Base-by-base conservation (phyloP, 2,329 filamentous ascomycete species). In the Fusarium sp. region DNA sequence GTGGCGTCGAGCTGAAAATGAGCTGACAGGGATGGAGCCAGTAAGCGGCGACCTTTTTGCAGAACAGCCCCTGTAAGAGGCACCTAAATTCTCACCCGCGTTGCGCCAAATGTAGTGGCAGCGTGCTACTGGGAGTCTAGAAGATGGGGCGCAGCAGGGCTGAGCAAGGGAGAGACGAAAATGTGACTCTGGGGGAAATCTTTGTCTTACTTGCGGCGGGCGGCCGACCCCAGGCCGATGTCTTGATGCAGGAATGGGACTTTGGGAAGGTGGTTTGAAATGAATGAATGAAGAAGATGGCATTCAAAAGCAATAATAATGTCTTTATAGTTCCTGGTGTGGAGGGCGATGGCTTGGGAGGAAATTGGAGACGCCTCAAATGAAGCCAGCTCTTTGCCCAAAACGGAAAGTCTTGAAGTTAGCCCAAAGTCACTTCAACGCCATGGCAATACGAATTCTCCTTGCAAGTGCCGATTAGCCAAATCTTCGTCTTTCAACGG, bases 1-100 rank as follows among this genome's bases (percentile, higher is more conserved):
- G 66, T 58, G 38, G 63, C 61, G 66, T 45, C 38, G 1, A 73
- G 66, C 70, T 73, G 62, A 63, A 73, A 73, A 64, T 20, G 63
- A 58, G 52, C 13, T 13, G 2, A 18, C 54, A 52, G 29, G 29
- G n/a, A 27, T 7, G 14, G 14, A 25, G 5, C 11, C 29, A 45
- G 57, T 64, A 14, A 57, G 35, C 25, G n/a, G 25, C 13, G 36
- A 38, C n/a, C 35, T 25, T 35, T 54, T 45, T 35, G 5, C 29
- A 22, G 13, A 18, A 3, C 9, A 6, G 8, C 25, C 50, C 50
- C 35, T 58, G 22, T 18, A 29, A 35, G 22, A 18, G 20, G 47
- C 50, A 27, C 22, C 69, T 71, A 71, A 63, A 66, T 71, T 70
- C 66, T 66, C 61, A 71, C 66, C 33, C 13, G 42, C 38, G 33